These are phyloP conservation scores for Ustilago bromivora DNA, from an alignment of 1,284 basidiomycete species.

Conservation along the genomic window DNA sequence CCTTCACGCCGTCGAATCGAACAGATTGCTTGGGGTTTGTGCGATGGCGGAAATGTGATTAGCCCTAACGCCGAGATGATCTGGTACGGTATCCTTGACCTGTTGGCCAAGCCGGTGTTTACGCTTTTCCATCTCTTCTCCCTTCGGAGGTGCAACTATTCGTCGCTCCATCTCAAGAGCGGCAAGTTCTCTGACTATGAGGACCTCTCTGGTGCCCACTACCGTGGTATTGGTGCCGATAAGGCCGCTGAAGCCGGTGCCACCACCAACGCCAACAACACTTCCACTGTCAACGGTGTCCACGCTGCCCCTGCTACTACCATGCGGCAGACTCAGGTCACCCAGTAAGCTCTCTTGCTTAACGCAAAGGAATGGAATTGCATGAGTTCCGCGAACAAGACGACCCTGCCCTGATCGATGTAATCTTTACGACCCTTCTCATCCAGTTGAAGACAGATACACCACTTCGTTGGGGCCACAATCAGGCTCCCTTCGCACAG, in stretches of 20 bases:
- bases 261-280: constrained; percentile 5
- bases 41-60: constrained; percentile 73
- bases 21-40: constrained; percentile 72
- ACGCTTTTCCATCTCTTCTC: constrained; percentile 61
- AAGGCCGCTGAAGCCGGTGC: constrained; percentile 42
- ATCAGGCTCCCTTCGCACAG: no score
- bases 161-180: constrained; percentile 50
- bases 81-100: constrained; percentile 76
- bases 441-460: no score
- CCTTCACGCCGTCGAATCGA: constrained; percentile 53
- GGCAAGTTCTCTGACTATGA: constrained; percentile 61
- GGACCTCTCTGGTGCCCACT: constrained; percentile 26
- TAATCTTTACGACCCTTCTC: not conserved
- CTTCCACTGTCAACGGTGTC: constrained; percentile 7
- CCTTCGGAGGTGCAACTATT: constrained; percentile 58
- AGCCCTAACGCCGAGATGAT: constrained; percentile 72
- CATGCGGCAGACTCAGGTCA: constrained; percentile 36
- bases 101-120: constrained; percentile 72
- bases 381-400: not conserved
- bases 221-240: constrained; percentile 22
- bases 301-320: constrained; percentile 26
- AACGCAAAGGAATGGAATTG: not conserved
- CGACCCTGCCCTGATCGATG: not conserved
- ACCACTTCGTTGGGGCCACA: no score
- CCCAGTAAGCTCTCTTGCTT: constrained; percentile 31